These are phyloP conservation scores for Dactylellina leptospora DNA, from an alignment of 2,329 filamentous ascomycete genomes.

Conservation along the genomic window DNA sequence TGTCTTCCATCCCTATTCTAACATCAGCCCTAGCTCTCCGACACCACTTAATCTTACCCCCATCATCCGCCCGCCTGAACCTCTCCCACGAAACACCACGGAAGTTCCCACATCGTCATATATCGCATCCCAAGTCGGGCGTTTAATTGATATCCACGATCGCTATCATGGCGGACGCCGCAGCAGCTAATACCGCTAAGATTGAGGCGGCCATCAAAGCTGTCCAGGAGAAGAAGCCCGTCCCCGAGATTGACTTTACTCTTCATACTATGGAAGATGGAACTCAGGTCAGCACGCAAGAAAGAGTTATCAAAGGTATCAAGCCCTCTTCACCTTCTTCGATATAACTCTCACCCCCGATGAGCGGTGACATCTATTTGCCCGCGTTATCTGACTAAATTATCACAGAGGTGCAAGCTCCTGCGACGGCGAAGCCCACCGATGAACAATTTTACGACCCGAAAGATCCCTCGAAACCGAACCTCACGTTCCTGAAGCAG, in stretches of 20 bases:
- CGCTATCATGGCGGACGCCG: slow-evolving; percentile 55
- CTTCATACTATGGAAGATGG: slow-evolving; percentile 99
- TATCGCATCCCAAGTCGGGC: neutral
- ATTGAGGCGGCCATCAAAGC: slow-evolving; percentile 92
- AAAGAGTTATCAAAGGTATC: slow-evolving; percentile 97
- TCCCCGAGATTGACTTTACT: slow-evolving; percentile 98
- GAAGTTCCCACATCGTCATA: slow-evolving; percentile 9
- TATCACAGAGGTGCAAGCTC: slow-evolving; percentile 88
- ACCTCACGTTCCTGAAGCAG: slow-evolving; percentile 94
- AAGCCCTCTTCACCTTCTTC: neutral
- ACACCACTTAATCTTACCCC: neutral
- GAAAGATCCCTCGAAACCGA: slow-evolving; percentile 83
- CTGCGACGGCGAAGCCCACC: slow-evolving; percentile 88
- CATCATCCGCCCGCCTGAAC: too few species aligned
- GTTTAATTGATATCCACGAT: slow-evolving; percentile 21
- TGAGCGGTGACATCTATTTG: neutral
- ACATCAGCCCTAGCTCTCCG: slow-evolving; percentile 37
- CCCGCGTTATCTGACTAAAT: slow-evolving; percentile 46
- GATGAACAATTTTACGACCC: slow-evolving; percentile 95
- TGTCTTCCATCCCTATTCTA: slow-evolving; percentile 28
- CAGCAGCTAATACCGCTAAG: slow-evolving; percentile 62
- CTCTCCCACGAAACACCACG: neutral
- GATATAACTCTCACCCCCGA: neutral
- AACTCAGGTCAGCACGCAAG: slow-evolving; percentile 89
- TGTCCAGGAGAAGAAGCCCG: slow-evolving; percentile 91